Base-by-base conservation (phyloP, 306 rosid species). In the Neltuma alba region DNA sequence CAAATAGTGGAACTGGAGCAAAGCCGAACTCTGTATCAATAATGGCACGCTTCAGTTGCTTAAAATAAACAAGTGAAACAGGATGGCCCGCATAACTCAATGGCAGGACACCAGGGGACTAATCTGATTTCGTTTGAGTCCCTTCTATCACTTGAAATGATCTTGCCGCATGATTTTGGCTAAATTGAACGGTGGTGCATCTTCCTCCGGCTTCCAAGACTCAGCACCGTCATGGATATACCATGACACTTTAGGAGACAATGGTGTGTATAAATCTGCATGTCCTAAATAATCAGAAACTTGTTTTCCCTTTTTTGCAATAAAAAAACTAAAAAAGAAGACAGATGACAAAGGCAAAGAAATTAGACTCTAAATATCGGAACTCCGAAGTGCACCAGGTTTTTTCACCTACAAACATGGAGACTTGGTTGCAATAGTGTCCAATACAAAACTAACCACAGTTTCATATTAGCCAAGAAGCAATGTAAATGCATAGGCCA, bases 191-290 rank as follows among this genome's bases (percentile, higher is more conserved):
- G 89, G 74, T 36, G 87, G 41, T 28, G 71, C 88, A n/a, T 83
- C 97, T 57, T 90, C 94, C 25, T 88, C 94, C 78, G 83, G 91
- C 82, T 85, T 92, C 97, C 97, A 89, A 62, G 88, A 54, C 67
- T 92, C 95, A 13, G 77, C 72, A 54, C 70, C 86, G 75, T 86
- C 86, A 79, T 87, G 94, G 73, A 90, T 50, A 83, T 76, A 92
- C 97, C 97, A 90, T 8, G 92, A 90, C 68, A 90, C 91, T 86
- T 86, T 88, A 15, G 97, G 95, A 78, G 97, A 90, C 81, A 92
- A 73, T 55, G 94, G 88, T 40, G 92, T 74, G 23, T 89, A 89
- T 81, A 86, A 61, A 80, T 92, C 97, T 92, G 92, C 79, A 73
- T 20, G 64, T 48, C 61, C 23, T 67, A 23, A 72, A 77, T 30